Evolutionary conservation across 2,329 filamentous ascomycete genomes (phyloP), one percentile per base, ranked within the genome.

Genomic region (Hypoxylon sp.): DNA sequence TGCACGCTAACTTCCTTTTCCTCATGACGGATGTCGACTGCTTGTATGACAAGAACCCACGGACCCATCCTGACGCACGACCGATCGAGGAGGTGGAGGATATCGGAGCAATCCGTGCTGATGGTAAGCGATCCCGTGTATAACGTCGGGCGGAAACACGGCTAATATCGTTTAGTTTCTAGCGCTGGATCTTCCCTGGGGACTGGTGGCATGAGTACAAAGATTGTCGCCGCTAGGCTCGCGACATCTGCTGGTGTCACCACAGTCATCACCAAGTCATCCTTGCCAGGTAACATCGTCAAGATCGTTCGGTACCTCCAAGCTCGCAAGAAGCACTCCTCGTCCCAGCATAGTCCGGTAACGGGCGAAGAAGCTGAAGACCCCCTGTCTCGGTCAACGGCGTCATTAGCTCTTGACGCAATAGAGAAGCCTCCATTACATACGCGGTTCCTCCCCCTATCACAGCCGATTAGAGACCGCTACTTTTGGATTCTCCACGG

Each of bases 11-110:
- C 77, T 93, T 97, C 75, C 86, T 99, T 8, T 99, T 99, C 81
- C 87, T 99, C 70, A 98, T 99, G 96, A 99, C 96, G 0, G 96
- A 99, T 77, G 96, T 99, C 52, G 96, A 99, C 79, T 98, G 95
- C 78, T 85, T 99, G 11, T 99, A 99, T 80, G 94, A 97, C 80
- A 96, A 95, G 80, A 99, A 99, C 75, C 96, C 96, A 1, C 88
- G 96, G 31, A 91, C 89, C 1, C 86, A 97, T 75, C 90, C 93
- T 0, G 92, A 98, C 75, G 96, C 96, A 7, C 88, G 91, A 76
- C 89, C 96, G 0, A 98, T 99, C 65, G 92, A 97, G 76, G 92
- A 98, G 0, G 94, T 99, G 1, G 91, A 96, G 59, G 94, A 99
- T 76, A 97, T 99, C 67, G 86, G 88, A 0, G 86, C 89, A 3